phyloP scores from a whole-genome alignment of 257 asterid species.

The Solanum chilense region DNA sequence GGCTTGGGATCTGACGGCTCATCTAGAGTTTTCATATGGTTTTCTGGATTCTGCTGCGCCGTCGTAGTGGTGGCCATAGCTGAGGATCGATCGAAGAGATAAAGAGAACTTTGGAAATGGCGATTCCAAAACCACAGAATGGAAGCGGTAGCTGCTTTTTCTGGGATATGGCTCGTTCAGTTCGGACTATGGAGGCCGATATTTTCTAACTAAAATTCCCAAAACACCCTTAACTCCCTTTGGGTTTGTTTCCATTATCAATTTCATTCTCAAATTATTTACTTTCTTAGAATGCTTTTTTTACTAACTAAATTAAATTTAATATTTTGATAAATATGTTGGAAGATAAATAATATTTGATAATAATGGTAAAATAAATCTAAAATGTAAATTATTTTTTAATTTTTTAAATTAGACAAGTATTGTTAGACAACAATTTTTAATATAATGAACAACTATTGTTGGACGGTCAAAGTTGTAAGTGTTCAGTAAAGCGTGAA shows the following conservation, averaged over 20 bases:
- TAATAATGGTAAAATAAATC: too few relatives aligned
- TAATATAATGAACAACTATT: too few relatives aligned
- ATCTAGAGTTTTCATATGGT: conserved; percentile 6
- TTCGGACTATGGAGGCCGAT: background rate
- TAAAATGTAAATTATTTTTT: too few relatives aligned
- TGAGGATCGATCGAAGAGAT: background rate
- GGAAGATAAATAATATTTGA: too few relatives aligned
- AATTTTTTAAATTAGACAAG: too few relatives aligned
- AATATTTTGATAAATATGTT: too few relatives aligned
- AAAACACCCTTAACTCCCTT: background rate
- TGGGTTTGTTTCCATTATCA: too few relatives aligned
- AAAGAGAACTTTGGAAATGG: background rate
- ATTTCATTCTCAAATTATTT: too few relatives aligned
- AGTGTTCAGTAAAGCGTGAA: too few relatives aligned
- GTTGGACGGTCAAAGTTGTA: too few relatives aligned
- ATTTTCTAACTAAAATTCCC: background rate
- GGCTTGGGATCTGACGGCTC: conserved; percentile 32
- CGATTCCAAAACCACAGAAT: background rate
- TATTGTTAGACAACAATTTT: too few relatives aligned
- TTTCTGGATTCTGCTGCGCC: conserved; percentile 9
- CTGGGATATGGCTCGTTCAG: background rate
- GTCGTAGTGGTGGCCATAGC: conserved; percentile 41
- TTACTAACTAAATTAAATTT: too few relatives aligned
- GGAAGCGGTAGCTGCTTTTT: background rate
- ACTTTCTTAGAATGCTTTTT: accelerated